Evolutionary conservation across 768 basidiomycete species (phyloP).

Genomic region (Leccinum boreale): DNA sequence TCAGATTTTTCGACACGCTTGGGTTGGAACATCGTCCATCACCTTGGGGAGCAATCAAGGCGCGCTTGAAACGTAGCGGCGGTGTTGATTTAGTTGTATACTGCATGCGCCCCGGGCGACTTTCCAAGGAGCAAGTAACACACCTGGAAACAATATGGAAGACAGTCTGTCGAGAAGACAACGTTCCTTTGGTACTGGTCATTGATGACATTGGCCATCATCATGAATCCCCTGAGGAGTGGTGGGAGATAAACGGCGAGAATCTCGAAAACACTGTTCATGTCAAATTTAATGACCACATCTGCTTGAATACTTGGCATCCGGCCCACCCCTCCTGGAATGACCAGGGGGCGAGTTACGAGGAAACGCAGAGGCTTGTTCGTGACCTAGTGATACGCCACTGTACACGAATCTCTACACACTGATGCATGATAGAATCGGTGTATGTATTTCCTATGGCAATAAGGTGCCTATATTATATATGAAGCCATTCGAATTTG

Average conservation of each 20-base stretch:
- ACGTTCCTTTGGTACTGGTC: slow-evolving; percentile 16
- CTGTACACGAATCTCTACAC: slow-evolving; percentile 1
- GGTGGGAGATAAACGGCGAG: slow-evolving; percentile 20
- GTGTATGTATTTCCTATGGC: not conserved
- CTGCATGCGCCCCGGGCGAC: slow-evolving; percentile 35
- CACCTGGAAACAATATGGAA: slow-evolving; percentile 33
- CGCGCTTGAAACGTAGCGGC: slow-evolving; percentile 11
- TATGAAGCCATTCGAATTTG: too few relatives aligned
- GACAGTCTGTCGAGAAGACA: slow-evolving; percentile 9
- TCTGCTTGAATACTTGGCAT: slow-evolving; percentile 16
- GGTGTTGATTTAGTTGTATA: slow-evolving; percentile 32
- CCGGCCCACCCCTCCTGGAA: slow-evolving; percentile 19
- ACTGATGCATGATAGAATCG: slow-evolving; percentile 3
- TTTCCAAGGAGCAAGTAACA: slow-evolving; percentile 27
- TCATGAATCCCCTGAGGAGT: slow-evolving; percentile 15
- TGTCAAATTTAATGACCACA: slow-evolving; percentile 17
- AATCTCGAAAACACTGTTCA: not conserved
- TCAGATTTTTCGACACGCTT: slow-evolving; percentile 19
- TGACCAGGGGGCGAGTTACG: slow-evolving; percentile 13
- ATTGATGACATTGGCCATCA: slow-evolving; percentile 14
- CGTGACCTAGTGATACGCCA: slow-evolving; percentile 13
- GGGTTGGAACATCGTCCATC: slow-evolving; percentile 18
- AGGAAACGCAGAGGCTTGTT: slow-evolving; percentile 13
- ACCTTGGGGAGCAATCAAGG: slow-evolving; percentile 13
- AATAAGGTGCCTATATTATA: not conserved